Conservation (phyloP, 73 alveolate genomes). For the Diophrys sp. region DNA sequence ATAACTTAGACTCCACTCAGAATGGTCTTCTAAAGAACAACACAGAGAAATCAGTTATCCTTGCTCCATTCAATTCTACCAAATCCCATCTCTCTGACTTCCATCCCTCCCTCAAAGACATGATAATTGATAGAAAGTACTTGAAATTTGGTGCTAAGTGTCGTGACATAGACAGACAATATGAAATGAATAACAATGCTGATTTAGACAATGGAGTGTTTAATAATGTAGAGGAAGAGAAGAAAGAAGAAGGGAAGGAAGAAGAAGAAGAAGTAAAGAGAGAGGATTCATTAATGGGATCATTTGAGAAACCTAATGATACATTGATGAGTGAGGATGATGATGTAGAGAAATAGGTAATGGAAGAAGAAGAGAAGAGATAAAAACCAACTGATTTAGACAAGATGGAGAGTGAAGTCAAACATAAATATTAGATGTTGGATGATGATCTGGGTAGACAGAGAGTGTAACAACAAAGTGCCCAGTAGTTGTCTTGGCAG, state of each 20-base stretch:
- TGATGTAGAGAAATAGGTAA: neutral
- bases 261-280: neutral
- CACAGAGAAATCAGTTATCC: conserved; percentile 53
- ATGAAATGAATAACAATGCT: conserved; percentile 83
- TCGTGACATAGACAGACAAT: conserved; percentile 76
- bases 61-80: conserved; percentile 68
- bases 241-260: conserved; percentile 9
- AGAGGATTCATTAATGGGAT: neutral
- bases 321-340: conserved; percentile 4
- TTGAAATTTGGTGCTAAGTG: conserved; percentile 74
- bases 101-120: conserved; percentile 23
- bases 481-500: neutral
- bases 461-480: neutral
- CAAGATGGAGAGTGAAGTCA: neutral
- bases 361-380: conserved; percentile 5
- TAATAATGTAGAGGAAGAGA: conserved; percentile 6
- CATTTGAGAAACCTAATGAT: neutral
- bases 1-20: conserved; percentile 61
- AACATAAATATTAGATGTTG: too few relatives aligned
- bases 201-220: conserved; percentile 88
- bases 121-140: conserved; percentile 61
- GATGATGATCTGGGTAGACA: neutral
- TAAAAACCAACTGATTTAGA: neutral
- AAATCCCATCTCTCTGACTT: conserved; percentile 26
- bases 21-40: conserved; percentile 47